phyloP scores from a whole-genome alignment of 1,284 basidiomycete genomes.

The Naganishia sp. region DNA sequence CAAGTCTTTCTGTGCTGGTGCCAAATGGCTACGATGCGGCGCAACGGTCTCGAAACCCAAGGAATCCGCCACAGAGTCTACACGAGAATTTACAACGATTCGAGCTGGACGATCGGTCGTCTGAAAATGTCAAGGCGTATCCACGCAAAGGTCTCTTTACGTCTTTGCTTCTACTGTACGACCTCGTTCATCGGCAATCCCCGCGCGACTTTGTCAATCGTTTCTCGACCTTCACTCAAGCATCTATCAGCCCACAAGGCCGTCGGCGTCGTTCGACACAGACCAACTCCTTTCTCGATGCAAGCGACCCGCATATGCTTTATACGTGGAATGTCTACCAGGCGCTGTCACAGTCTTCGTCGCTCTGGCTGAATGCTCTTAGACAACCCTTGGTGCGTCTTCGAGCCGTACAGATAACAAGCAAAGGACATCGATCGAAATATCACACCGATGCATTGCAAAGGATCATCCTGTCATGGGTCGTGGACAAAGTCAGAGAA shows the following conservation, averaged over 20 bases:
- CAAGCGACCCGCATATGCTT: constrained; percentile 8
- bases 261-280: background rate
- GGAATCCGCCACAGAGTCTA: background rate
- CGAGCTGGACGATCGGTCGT: background rate
- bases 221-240: constrained; percentile 1
- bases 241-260: constrained; percentile 9
- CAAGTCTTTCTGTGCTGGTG: constrained; percentile 47
- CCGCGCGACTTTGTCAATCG: constrained; percentile 16
- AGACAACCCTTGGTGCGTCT: constrained; percentile 4
- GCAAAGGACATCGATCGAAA: background rate
- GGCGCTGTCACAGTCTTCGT: constrained; percentile 9
- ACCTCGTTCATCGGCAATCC: constrained; percentile 22
- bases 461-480: constrained; percentile 21
- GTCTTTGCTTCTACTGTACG: constrained; percentile 27
- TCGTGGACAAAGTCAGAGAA: constrained; percentile 6
- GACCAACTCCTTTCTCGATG: background rate
- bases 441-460: constrained; percentile 19
- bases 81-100: background rate
- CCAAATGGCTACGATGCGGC: constrained; percentile 32
- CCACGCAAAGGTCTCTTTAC: constrained; percentile 13
- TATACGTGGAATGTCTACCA: constrained; percentile 19
- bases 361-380: constrained; percentile 2
- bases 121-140: background rate
- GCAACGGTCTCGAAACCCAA: background rate
- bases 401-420: background rate